phyloP scores from a whole-genome alignment of 208 protist species.

The Trypanosoma avium region DNA sequence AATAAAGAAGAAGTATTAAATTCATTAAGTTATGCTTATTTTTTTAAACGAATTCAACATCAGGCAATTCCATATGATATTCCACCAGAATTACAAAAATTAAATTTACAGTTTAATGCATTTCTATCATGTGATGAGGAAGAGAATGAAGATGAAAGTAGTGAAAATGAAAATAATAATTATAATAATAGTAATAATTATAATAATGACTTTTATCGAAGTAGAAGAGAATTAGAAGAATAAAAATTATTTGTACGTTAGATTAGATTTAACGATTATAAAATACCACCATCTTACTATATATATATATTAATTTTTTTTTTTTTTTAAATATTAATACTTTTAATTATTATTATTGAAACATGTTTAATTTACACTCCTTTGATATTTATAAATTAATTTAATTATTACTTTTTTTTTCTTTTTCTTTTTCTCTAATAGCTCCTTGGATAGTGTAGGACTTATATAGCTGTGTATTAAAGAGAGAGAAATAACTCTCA shows the following conservation, averaged over 20 bases:
- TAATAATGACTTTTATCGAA: not conserved
- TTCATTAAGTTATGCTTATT: conserved; percentile 34
- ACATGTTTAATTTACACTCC: too few relatives aligned
- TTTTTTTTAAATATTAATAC: too few relatives aligned
- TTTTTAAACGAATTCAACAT: conserved; percentile 47
- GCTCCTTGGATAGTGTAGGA: too few relatives aligned
- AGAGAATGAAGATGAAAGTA: not conserved
- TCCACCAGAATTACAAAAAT: conserved; percentile 37
- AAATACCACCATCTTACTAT: too few relatives aligned
- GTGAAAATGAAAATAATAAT: conserved; percentile 11
- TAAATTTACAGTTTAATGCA: conserved; percentile 32
- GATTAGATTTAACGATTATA: too few relatives aligned
- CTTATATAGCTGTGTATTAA: too few relatives aligned
- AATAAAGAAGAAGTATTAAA: conserved; percentile 28
- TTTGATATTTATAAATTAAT: too few relatives aligned
- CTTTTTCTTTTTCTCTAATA: too few relatives aligned
- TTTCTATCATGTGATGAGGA: conserved; percentile 14
- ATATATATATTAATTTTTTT: too few relatives aligned
- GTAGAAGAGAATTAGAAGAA: not conserved
- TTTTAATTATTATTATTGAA: too few relatives aligned
- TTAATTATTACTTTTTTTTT: too few relatives aligned
- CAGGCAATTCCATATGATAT: conserved; percentile 43
- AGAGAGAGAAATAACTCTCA: too few relatives aligned
- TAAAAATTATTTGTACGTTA: not conserved
- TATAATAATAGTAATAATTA: conserved; percentile 11